Percentiles rank a stretch among this genome's conserved stretches.
These are phyloP conservation scores for Epichloe gansuensis DNA, from an alignment of 2,329 filamentous ascomycete species.

Conservation along the genomic window DNA sequence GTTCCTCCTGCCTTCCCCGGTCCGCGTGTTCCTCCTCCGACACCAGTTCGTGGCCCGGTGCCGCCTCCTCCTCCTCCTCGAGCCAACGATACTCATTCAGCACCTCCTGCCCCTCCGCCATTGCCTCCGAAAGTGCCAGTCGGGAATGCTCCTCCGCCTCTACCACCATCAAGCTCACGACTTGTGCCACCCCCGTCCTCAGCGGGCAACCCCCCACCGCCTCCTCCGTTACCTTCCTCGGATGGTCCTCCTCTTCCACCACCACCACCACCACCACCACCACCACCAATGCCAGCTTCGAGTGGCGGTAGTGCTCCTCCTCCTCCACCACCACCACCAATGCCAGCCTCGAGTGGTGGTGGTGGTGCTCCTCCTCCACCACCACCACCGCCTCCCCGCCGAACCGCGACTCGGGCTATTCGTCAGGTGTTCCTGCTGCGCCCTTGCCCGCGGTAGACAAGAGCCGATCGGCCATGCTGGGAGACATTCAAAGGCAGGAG, in stretches of 20 bases:
- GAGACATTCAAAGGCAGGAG: constrained; percentile 59
- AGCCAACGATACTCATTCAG: constrained; percentile 17
- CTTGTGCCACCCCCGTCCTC: constrained; percentile 42
- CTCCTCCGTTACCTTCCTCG: constrained; percentile 15
- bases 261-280: constrained; percentile 25
- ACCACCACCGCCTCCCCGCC: constrained; percentile 43
- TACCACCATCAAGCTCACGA: constrained; percentile 39
- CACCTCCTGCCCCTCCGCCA: constrained; percentile 27
- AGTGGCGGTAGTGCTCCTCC: constrained; percentile 19
- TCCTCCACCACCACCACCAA: constrained; percentile 28
- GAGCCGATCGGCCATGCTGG: constrained; percentile 49
- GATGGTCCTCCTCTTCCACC: constrained; percentile 25
- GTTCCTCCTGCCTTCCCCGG: constrained; percentile 73
- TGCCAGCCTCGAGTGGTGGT: constrained; percentile 14
- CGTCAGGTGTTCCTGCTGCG: constrained; percentile 38
- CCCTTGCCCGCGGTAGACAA: constrained; percentile 29
- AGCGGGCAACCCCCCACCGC: constrained; percentile 17
- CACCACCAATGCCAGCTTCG: constrained; percentile 21
- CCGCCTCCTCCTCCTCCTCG: constrained; percentile 57
- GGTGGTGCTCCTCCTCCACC: constrained; percentile 23
- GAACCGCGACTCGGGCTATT: constrained; percentile 46
- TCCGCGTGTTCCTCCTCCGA: constrained; percentile 60
- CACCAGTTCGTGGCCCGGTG: constrained; percentile 57
- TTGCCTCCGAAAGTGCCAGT: constrained; percentile 36
- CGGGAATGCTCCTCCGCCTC: constrained; percentile 32